A percentile compares a stretch with the other conserved stretches of the same genome.
These are phyloP conservation scores for Nannochloropsis gaditana DNA, from an alignment of 108 stramenopile genomes.

Conservation along the genomic window DNA sequence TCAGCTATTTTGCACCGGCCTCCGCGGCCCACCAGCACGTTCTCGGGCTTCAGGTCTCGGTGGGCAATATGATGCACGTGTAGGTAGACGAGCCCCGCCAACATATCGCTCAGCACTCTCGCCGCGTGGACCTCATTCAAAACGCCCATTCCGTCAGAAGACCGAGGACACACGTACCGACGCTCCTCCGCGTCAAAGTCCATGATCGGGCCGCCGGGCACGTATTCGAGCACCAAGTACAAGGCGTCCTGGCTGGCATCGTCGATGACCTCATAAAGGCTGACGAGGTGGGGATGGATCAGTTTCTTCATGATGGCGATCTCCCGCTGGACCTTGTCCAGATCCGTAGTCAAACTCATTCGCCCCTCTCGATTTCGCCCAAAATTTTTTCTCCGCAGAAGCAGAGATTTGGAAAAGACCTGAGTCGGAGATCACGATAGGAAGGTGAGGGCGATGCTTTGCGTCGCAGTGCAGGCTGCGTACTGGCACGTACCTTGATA, in stretches of 20 bases:
- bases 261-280: slow-evolving; percentile 45
- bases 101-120: slow-evolving; percentile 32
- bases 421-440: background rate
- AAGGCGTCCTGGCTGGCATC: slow-evolving; percentile 27
- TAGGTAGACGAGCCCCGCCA: slow-evolving; percentile 46
- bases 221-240: slow-evolving; percentile 43
- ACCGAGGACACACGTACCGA: slow-evolving; percentile 21
- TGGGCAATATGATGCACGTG: slow-evolving; percentile 49
- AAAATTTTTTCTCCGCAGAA: slow-evolving; percentile 11
- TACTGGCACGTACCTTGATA: background rate
- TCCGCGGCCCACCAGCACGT: slow-evolving; percentile 48
- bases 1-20: slow-evolving; percentile 47
- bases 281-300: slow-evolving; percentile 37
- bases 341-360: background rate
- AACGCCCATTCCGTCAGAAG: slow-evolving; percentile 24
- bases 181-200: slow-evolving; percentile 29
- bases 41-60: slow-evolving; percentile 58
- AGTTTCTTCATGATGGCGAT: slow-evolving; percentile 49
- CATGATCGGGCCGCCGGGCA: slow-evolving; percentile 36
- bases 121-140: slow-evolving; percentile 31
- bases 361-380: background rate
- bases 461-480: too few species aligned
- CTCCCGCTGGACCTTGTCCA: slow-evolving; percentile 36
- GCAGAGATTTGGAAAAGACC: slow-evolving; percentile 13
- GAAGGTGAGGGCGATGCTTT: too few species aligned